Evolutionary conservation across 306 rosid genomes (phyloP), one percentile per base, ranked within the genome.

Genomic region (Purshia tridentata): DNA sequence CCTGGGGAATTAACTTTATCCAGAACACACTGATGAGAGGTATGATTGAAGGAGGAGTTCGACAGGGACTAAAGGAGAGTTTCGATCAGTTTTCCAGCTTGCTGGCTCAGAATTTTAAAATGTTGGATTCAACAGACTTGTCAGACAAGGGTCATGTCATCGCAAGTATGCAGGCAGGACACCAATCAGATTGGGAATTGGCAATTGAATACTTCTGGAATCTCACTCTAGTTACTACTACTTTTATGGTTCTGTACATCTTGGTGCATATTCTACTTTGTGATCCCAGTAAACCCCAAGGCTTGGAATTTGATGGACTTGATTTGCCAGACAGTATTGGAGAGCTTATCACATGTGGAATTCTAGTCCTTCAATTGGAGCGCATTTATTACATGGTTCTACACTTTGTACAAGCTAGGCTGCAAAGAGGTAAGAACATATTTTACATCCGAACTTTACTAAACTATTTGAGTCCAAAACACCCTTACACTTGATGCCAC

Each of bases 291-390:
- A 64, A 44, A 65, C 75, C 49, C 44, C 90, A 66, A 73, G 96
- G 97, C 65, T 81, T 91, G 83, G 98, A 94, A 65, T 85, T 89
- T 72, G 23, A 62, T 18, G 98, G 97, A 73, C 67, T 94, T 66
- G 96, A 94, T 71, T 79, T 94, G 81, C 98, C 98, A 18, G 96
- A 94, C 78, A 91, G 85, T 76, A 65, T 89, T 4, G 97, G 96
- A 58, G 97, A 94, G 78, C 72, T 94, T 44, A 54, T 94, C 78
- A 80, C 88, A 14, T 69, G 93, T 82, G 96, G 91, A 69, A 71
- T 91, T 74, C 80, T 91, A 35, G 68, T 83, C 78, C 72, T 88
- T 65, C 94, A 82, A 73, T 73, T 89, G 77, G 81, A 84, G 45
- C 94, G 85, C 56, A 79, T 88, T 68, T 91, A 72, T 75, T 39